A percentile compares a stretch with the other conserved stretches of the same genome.
Evolutionary conservation across 2,329 filamentous ascomycete species (phyloP).

Genomic region (Botryotinia calthae): DNA sequence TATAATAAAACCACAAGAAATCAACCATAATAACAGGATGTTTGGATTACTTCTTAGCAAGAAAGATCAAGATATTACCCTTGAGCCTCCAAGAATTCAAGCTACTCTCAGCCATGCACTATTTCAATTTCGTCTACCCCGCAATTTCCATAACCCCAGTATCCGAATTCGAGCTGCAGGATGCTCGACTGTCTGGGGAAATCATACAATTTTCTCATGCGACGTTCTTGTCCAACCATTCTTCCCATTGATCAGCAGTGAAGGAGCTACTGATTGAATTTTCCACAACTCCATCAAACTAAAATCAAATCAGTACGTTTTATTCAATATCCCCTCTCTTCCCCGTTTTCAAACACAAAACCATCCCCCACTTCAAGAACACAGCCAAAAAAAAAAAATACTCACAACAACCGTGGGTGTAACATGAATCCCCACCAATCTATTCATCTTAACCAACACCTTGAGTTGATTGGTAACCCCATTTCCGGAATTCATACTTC

Average conservation of each 20-base stretch:
- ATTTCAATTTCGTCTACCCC: not conserved
- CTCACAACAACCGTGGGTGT: constrained; percentile 73
- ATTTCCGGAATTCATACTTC: constrained; percentile 75
- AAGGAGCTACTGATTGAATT: constrained; percentile 76
- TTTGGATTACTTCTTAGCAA: not conserved
- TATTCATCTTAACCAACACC: constrained; percentile 73
- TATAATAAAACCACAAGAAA: not conserved
- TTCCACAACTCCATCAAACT: constrained; percentile 79
- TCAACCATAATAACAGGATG: not conserved
- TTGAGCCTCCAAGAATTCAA: not conserved
- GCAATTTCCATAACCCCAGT: not conserved
- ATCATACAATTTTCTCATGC: not conserved
- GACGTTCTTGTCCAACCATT: constrained; percentile 39
- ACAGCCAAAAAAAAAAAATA: not conserved
- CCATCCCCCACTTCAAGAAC: too few relatives aligned
- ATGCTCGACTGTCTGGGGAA: not conserved
- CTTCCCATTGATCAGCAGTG: constrained; percentile 76
- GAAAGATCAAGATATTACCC: not conserved
- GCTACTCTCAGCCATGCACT: not conserved
- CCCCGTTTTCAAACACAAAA: not conserved
- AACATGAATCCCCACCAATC: constrained; percentile 81
- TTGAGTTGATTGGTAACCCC: constrained; percentile 82
- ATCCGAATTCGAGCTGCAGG: not conserved
- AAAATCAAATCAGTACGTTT: not conserved
- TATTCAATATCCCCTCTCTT: not conserved